Evolutionary conservation across 768 basidiomycete species (phyloP), one percentile per base, ranked within the genome.

Genomic region (Serendipita indica): DNA sequence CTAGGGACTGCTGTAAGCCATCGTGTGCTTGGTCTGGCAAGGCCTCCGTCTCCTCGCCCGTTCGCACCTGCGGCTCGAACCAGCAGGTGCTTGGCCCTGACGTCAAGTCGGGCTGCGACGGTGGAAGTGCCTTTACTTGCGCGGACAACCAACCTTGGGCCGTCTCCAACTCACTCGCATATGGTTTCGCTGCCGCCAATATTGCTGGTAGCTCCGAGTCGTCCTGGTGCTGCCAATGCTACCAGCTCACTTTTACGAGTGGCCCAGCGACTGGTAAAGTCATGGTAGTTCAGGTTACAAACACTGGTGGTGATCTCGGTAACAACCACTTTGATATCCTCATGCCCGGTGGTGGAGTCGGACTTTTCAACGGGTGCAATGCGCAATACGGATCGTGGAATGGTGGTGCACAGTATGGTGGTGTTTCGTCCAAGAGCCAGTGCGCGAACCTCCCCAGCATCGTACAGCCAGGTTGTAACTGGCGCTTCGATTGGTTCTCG

Each of bases 401-500:
- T 1, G 57, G 58, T 3, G 49, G 46, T 39, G 43, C n/a, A 13
- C 37, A 37, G 45, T 57, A 57, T 18, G 39, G 39, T 59, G 65
- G 63, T 33, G 63, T 67, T 16, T 59, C 63, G 7, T 65, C 65
- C 35, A 57, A 63, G 41, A 57, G 59, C 22, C 54, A 67, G 35
- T 67, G 65, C 63, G 61, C 61, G 12, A 49, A 64, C 39, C 57
- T 67, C 4, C 66, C 66, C 2, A 59, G 63, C 1, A 63, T 63
- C 59, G 61, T 67, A 10, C 64, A 64, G 43, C 63, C 66, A 12
- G 66, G 66, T n/a, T 67, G 66, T 39, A 61, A 67, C 58, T 67
- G 63, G 62, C 62, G 65, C 30, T 67, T 62, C 59, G 52, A 64
- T 57, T 67, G 65, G 65, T 64, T 63, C 57, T 14, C 14, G 30